A percentile compares a stretch with the other conserved stretches of the same genome.
Conservation (phyloP, 306 rosid genomes). For the Aeschynomene evenia region DNA sequence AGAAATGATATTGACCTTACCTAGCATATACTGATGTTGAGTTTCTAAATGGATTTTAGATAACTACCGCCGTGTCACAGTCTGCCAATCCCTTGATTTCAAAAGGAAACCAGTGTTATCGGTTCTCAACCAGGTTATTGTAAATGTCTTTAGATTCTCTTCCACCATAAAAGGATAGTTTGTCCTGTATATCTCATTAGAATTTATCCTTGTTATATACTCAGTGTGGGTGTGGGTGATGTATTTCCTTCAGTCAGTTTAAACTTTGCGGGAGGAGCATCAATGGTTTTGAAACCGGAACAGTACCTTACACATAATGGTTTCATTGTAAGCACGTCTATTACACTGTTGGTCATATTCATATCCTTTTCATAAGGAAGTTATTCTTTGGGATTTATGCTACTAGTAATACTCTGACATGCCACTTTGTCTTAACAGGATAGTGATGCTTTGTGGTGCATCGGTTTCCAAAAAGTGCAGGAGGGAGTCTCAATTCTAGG, state of each 20-base stretch:
- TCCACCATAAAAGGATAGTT: not conserved
- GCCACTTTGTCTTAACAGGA: constrained; percentile 46
- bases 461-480: constrained; percentile 76
- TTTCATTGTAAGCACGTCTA: constrained; percentile 52
- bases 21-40: constrained; percentile 21
- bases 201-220: constrained; percentile 33
- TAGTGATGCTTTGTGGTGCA: constrained; percentile 78
- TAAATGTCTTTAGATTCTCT: constrained; percentile 15
- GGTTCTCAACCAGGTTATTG: constrained; percentile 69
- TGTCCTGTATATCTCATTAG: constrained; percentile 30
- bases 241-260: constrained; percentile 80
- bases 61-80: constrained; percentile 71
- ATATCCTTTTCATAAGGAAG: constrained; percentile 13
- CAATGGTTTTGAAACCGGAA: constrained; percentile 89
- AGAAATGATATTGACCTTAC: not conserved
- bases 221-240: constrained; percentile 65
- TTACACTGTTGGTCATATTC: not conserved
- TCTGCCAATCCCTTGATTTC: constrained; percentile 53
- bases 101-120: constrained; percentile 84
- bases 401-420: constrained; percentile 11
- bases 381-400: constrained; percentile 30
- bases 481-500: constrained; percentile 85
- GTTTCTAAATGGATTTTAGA: constrained; percentile 44
- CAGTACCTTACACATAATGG: constrained; percentile 71
- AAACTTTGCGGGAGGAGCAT: constrained; percentile 80